A percentile compares a stretch with the other conserved stretches of the same genome.
Evolutionary conservation across 2,329 filamentous ascomycete genomes (phyloP).

Genomic region (Hypomyces rosellus): DNA sequence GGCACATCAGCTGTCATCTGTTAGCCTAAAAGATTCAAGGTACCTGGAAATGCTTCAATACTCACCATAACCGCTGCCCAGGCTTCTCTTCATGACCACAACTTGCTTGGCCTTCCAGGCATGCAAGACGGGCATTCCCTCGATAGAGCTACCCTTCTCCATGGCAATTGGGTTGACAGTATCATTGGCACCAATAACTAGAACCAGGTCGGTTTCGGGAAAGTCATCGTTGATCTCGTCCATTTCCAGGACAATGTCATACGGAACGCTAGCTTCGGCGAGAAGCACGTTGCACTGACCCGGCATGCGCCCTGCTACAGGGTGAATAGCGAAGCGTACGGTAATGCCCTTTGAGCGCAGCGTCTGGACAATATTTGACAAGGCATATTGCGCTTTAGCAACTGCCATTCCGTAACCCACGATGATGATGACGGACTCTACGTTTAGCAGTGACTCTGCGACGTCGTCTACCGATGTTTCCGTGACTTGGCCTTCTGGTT

Average conservation of each 20-base stretch:
- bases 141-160: conserved; percentile 76
- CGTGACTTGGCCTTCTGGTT: conserved; percentile 74
- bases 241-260: conserved; percentile 92
- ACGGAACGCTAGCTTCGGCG: conserved; percentile 80
- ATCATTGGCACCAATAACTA: conserved; percentile 89
- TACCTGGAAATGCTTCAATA: background rate
- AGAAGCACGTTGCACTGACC: conserved; percentile 89
- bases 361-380: conserved; percentile 71
- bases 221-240: conserved; percentile 96
- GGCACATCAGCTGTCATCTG: conserved; percentile 65
- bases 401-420: conserved; percentile 95
- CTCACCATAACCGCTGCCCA: conserved; percentile 81
- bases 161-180: conserved; percentile 87
- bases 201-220: conserved; percentile 72
- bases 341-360: conserved; percentile 70
- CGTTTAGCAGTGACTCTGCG: conserved; percentile 65
- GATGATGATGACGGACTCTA: conserved; percentile 81
- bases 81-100: conserved; percentile 86
- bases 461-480: conserved; percentile 76
- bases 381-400: conserved; percentile 86
- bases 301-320: conserved; percentile 86
- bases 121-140: conserved; percentile 87
- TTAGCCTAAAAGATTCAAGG: conserved; percentile 12
- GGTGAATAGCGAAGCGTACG: conserved; percentile 85
- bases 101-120: conserved; percentile 94